Base-by-base conservation (phyloP, 495 filamentous ascomycete species). In the Terfezia boudieri region DNA sequence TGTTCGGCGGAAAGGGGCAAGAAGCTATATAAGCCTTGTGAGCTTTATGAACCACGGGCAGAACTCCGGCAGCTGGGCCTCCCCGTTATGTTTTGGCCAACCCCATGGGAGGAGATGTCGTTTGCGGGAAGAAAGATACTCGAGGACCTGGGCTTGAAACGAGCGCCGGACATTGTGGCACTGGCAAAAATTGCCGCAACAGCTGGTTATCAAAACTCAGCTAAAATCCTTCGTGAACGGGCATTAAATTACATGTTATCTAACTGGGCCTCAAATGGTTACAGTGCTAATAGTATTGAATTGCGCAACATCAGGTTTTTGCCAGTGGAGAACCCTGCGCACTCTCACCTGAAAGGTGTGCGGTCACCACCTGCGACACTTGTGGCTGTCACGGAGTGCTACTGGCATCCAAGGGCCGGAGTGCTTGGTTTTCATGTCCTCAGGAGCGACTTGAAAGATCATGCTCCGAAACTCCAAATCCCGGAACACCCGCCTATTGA, bases 11-110 rank as follows among this genome's bases (percentile, higher is more conserved):
- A 73, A 5, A 64, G 71, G 0, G 41, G 17, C 3, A 46, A 46
- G 41, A 46, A 20, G 17, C 70, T 83, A n/a, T 93, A 86, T 69
- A 82, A 76, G 61, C 76, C 93, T 2, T 82, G 78, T 10, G 84
- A 95, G 52, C 74, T 98, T 0, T 94, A 82, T 62, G 84, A 89
- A 58, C 90, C 90, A 9, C 82, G 79, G 43, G 79, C 81, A 37
- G 64, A 71, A 0, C 71, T 90, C 16, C 73, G 84, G 26, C 68
- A 72, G 22, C 70, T 98, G 12, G 71, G 75, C 11, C 67, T 98
- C 14, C 84, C 79, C 1, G 70, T 92, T 16, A 70, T 98, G 9
- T 82, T 92, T 49, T 93, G 90, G 85, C 41, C 41, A 14, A 20
- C 14, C 17, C 14, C 12, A 14, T 46, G 41, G 41, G 17, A 20